Base-by-base conservation (phyloP, 2,329 filamentous ascomycete species). In the Fonsecaea multimorphosa region DNA sequence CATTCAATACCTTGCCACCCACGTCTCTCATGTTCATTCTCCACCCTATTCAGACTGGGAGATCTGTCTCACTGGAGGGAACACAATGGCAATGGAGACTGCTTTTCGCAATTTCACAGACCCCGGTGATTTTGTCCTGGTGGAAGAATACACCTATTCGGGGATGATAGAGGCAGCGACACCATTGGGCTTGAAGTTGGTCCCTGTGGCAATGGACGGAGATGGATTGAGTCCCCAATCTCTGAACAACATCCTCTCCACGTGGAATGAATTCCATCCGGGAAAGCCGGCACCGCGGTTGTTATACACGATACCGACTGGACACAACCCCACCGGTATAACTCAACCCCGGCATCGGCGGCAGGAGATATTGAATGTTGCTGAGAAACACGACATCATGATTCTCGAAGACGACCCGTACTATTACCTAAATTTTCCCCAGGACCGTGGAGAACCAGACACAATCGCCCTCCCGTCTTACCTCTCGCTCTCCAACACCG, bases 361-460 rank as follows among this genome's bases (percentile, higher is more conserved):
- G 14, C 27, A 54, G 11, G 52, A 54, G 27, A 54, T 54, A 12
- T 5, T 32, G 8, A 14, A 9, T 11, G 29, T 54, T 34, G 57
- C 57, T 2, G 38, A 59, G 27, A 59, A 34, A 51, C 57, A 59
- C 44, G 40, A 59, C 31, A 22, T 59, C 29, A 7, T 59, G 27
- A 59, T 59, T 16, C 29, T 59, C 22, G 57, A 59, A 22, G 57
- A 59, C n/a, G 57, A 59, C 31, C 57, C 57, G 51, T 59, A 59
- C 40, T 46, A 59, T 51, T 59, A 49, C 24, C 40, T 59, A 7
- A 40, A 34, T 22, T 51, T 59, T 19, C 54, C 54, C 44, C 54
- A 31, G 29, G 8, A 5, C 14, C 22, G 8, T 29, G 22, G 36
- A 5, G 57, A 2, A 5, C 51, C 57, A 22, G 52, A 54, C 14